Evolutionary conservation across 495 filamentous ascomycete species (phyloP), one percentile per base, ranked within the genome.

Genomic region (Podospora sp.): DNA sequence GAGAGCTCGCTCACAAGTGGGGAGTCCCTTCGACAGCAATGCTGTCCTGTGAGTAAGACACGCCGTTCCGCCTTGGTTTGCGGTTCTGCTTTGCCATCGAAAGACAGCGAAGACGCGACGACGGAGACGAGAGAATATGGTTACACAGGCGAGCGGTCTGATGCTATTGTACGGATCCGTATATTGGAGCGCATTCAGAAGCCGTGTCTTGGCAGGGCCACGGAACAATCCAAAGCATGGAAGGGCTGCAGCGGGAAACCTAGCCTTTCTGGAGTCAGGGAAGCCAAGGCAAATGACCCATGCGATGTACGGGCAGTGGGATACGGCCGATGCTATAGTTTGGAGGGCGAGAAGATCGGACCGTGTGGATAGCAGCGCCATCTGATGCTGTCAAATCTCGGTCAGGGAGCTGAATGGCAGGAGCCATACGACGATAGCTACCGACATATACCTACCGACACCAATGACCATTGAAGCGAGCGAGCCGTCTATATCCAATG

Each of bases 191-290:
- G 29, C 61, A 55, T 63, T 52, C 61, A 36, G 26, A 46, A 33
- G 26, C 61, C 61, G 40, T 46, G 61, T 63, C 61, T 63, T 63
- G 61, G 61, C 61, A 52, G 46, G 36, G 49, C 61, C 22, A 55
- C 33, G 25, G 40, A 12, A 46, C 60, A 62, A 63, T 25, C 61
- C 29, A 55, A 26, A 26, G 49, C 61, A 53, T 26, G 24, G 46
- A 63, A 22, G 27, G 50, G 22, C 51, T 46, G 50, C 61, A 26
- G 61, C 25, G 2, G 57, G 57, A 29, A 36, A 21, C 29, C 9
- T 9, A 7, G 24, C 7, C 2, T 26, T 6, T 55, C 52, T 24
- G n/a, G 52, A 55, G 7, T 55, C 25, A 22, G 52, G 52, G 2
- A 26, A 22, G n/a, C 25, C n/a, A 22, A 55, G 52, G 21, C 16